Percentiles rank a stretch among this genome's conserved stretches.
Evolutionary conservation across 116 monocot species (phyloP).

Genomic region (Zostera marina): DNA sequence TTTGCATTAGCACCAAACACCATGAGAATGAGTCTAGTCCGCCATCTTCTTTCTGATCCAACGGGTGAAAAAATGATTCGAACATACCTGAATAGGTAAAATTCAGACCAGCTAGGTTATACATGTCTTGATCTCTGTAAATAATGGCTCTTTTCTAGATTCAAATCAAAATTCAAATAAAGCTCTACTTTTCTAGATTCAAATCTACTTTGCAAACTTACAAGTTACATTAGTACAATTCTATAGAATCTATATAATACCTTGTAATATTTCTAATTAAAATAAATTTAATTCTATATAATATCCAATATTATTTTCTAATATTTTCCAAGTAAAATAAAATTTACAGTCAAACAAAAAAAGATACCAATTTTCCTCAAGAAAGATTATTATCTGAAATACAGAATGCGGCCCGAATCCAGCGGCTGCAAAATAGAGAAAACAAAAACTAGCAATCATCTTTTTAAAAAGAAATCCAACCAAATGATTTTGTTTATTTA

Average conservation of each 20-base stretch:
- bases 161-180: too few species aligned
- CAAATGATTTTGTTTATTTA: neutral
- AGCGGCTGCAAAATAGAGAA: conserved; percentile 3
- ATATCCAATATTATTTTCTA: too few species aligned
- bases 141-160: neutral
- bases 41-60: conserved; percentile 78
- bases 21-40: conserved; percentile 68
- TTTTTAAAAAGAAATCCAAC: neutral
- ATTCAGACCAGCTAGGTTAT: neutral
- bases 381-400: conserved; percentile 11
- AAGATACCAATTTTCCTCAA: conserved; percentile 8
- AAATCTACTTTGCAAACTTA: too few species aligned
- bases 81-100: conserved; percentile 61
- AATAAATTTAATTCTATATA: too few species aligned
- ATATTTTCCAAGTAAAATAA: too few species aligned
- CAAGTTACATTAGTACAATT: too few species aligned
- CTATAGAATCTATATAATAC: too few species aligned
- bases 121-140: conserved; percentile 5
- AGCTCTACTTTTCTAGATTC: too few species aligned
- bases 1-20: conserved; percentile 71
- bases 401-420: conserved; percentile 7
- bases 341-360: too few species aligned
- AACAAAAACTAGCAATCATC: neutral
- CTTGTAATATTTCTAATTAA: too few species aligned
- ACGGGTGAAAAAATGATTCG: conserved; percentile 69